Evolutionary conservation across 768 basidiomycete species (phyloP).

Genomic region (Tricholoma matsutake): DNA sequence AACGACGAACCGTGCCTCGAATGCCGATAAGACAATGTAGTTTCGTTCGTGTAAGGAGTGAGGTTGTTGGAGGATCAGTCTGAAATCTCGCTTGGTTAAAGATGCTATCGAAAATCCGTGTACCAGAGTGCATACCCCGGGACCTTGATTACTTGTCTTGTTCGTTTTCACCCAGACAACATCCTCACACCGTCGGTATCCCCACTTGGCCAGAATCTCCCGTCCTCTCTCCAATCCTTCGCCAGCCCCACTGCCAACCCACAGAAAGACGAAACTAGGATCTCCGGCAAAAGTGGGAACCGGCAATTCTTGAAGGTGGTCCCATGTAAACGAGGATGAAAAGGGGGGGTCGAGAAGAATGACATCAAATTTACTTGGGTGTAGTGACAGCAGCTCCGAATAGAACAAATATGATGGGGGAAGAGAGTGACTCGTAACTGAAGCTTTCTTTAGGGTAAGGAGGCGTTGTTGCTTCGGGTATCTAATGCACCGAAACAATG

Average conservation of each 20-base stretch:
- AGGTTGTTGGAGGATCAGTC: slow-evolving; percentile 85
- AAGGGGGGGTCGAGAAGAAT: slow-evolving; percentile 91
- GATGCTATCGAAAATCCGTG: slow-evolving; percentile 4
- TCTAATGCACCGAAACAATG: slow-evolving; percentile 38
- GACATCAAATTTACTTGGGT: slow-evolving; percentile 80
- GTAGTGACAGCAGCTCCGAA: slow-evolving; percentile 51
- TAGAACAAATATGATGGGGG: slow-evolving; percentile 72
- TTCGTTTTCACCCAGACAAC: slow-evolving; percentile 99
- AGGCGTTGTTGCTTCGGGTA: slow-evolving; percentile 93
- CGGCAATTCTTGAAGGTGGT: slow-evolving; percentile 77
- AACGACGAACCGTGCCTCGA: slow-evolving; percentile 90
- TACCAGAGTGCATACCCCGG: slow-evolving; percentile 53
- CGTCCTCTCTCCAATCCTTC: slow-evolving; percentile 91
- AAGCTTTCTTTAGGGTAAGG: slow-evolving; percentile 75
- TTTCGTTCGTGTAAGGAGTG: slow-evolving; percentile 85
- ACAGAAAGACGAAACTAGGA: slow-evolving; percentile 91
- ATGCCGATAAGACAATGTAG: slow-evolving; percentile 98
- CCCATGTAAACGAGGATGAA: slow-evolving; percentile 84
- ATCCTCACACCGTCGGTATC: slow-evolving; percentile 92
- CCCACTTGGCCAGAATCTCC: slow-evolving; percentile 91
- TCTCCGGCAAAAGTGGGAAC: slow-evolving; percentile 82
- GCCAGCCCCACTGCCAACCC: slow-evolving; percentile 90
- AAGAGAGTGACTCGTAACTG: slow-evolving; percentile 66
- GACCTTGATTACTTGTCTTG: slow-evolving; percentile 61
- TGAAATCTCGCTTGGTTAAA: neutral